phyloP scores from a whole-genome alignment of 176 grass and related monocot species.

The Phoenix roebelenii region DNA sequence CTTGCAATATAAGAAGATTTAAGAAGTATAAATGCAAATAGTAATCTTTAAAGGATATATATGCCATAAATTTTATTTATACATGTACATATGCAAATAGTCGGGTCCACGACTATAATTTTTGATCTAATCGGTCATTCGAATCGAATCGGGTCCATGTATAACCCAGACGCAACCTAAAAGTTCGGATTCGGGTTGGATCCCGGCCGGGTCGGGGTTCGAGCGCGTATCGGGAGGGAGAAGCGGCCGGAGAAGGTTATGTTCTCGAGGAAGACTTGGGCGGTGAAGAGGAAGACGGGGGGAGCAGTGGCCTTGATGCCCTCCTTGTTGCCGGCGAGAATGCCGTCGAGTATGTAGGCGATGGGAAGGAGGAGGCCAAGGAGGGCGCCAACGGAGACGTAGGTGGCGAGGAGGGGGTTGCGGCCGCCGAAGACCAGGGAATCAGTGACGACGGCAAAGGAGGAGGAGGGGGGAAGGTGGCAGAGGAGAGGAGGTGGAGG shows the following conservation, averaged over 20 bases:
- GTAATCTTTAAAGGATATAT: too few relatives aligned
- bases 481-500: conserved; percentile 13
- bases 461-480: background rate
- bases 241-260: conserved; percentile 44
- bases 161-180: too few relatives aligned
- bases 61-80: too few relatives aligned
- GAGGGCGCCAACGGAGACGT: conserved; percentile 31
- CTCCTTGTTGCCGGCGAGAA: conserved; percentile 33
- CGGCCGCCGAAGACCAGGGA: conserved; percentile 1
- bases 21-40: too few relatives aligned
- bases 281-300: conserved; percentile 66
- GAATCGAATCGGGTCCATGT: too few relatives aligned
- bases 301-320: conserved; percentile 37
- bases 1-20: too few relatives aligned
- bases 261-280: conserved; percentile 78
- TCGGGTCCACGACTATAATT: too few relatives aligned
- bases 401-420: conserved; percentile 25
- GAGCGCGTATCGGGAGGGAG: conserved; percentile 56
- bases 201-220: too few relatives aligned
- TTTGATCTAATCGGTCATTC: too few relatives aligned
- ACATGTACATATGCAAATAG: too few relatives aligned
- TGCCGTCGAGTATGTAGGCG: conserved; percentile 54
- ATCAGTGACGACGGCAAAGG: background rate
- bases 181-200: too few relatives aligned
- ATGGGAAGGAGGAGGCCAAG: conserved; percentile 59